A percentile compares a stretch with the other conserved stretches of the same genome.
Conservation (phyloP, 352 stramenopile species). For the Pythium sp. region DNA sequence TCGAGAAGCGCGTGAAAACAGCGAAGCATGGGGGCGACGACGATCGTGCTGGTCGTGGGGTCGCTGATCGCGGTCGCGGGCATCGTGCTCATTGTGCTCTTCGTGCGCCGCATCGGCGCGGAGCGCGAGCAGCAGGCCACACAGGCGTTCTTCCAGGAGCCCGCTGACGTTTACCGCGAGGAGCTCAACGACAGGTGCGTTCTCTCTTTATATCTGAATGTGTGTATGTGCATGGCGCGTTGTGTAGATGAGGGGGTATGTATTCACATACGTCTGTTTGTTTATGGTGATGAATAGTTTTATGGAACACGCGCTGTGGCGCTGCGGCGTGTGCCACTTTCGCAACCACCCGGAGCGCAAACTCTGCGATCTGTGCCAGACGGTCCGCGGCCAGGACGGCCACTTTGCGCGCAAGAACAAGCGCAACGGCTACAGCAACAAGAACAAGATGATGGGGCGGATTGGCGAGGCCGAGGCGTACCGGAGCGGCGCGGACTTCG, state of each 20-base stretch:
- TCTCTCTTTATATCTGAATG: background rate
- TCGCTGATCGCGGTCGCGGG: slow-evolving; percentile 40
- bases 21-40: slow-evolving; percentile 16
- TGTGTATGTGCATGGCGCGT: background rate
- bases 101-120: slow-evolving; percentile 33
- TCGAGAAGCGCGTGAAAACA: background rate
- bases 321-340: slow-evolving; percentile 88
- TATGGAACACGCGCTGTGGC: slow-evolving; percentile 79
- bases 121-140: slow-evolving; percentile 36
- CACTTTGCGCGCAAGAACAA: slow-evolving; percentile 34
- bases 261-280: background rate
- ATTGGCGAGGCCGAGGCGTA: slow-evolving; percentile 50
- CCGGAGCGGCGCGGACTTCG: slow-evolving; percentile 13
- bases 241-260: background rate
- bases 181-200: slow-evolving; percentile 72
- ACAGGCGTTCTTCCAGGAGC: slow-evolving; percentile 54
- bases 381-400: slow-evolving; percentile 46
- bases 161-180: slow-evolving; percentile 69
- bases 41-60: slow-evolving; percentile 38
- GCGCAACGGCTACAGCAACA: slow-evolving; percentile 28
- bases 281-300: slow-evolving; percentile 28
- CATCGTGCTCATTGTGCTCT: slow-evolving; percentile 44
- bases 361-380: slow-evolving; percentile 86
- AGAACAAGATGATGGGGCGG: slow-evolving; percentile 35
- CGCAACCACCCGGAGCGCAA: slow-evolving; percentile 82